phyloP scores from a whole-genome alignment of 1,139 yeast species.

The Arxiozyma heterogenica region DNA sequence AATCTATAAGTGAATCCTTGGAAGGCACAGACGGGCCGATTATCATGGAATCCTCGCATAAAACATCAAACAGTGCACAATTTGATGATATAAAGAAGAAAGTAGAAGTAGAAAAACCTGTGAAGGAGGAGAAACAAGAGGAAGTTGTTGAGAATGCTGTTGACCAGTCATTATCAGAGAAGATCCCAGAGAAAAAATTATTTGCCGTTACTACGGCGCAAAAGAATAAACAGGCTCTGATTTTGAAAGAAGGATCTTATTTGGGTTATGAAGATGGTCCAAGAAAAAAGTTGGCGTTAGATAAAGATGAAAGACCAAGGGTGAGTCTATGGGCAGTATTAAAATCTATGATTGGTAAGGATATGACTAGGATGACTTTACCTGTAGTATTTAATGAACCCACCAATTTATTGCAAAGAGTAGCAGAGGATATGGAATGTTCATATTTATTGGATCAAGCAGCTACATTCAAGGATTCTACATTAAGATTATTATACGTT shows the following conservation, averaged over 20 bases:
- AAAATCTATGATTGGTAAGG: constrained; percentile 93
- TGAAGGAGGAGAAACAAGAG: background rate
- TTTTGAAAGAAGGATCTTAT: constrained; percentile 58
- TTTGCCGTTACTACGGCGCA: constrained; percentile 35
- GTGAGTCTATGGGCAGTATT: constrained; percentile 91
- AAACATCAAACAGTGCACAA: background rate
- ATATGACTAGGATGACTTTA: constrained; percentile 90
- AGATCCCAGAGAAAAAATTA: background rate
- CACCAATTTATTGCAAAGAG: constrained; percentile 84
- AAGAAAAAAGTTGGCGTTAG: constrained; percentile 59
- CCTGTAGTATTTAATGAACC: constrained; percentile 97
- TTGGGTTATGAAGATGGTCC: constrained; percentile 85
- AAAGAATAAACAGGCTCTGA: constrained; percentile 33
- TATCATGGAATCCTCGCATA: background rate
- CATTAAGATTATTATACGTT: constrained; percentile 74
- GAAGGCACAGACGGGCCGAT: background rate
- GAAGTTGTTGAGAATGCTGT: background rate
- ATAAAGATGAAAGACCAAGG: constrained; percentile 82
- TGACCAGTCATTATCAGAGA: background rate
- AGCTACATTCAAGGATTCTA: constrained; percentile 62
- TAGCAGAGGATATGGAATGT: constrained; percentile 93
- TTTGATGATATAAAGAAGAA: background rate
- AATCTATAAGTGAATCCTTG: background rate
- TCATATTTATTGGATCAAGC: constrained; percentile 72
- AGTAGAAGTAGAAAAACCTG: background rate